Percentiles rank a stretch among this genome's conserved stretches.
phyloP scores from a whole-genome alignment of 805 yeast genomes.

The Suhomyces xylopsoci region DNA sequence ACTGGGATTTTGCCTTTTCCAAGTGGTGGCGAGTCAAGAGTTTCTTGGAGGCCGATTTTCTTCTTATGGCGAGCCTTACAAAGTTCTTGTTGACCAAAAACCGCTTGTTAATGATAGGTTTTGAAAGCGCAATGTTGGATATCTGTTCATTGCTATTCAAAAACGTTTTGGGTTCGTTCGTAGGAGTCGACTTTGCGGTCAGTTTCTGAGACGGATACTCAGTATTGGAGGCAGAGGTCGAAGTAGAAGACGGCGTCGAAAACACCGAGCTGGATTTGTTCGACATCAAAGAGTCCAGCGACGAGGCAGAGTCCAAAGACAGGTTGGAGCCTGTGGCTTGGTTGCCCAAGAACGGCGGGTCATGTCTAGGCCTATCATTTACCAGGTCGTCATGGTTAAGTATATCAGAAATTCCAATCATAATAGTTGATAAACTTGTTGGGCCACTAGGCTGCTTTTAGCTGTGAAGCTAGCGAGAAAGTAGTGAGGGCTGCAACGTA shows the following conservation, averaged over 20 bases:
- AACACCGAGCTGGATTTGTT: neutral
- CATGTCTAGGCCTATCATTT: neutral
- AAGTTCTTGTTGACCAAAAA: constrained; percentile 7
- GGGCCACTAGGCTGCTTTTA: neutral
- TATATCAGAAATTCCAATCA: constrained; percentile 19
- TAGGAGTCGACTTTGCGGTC: neutral
- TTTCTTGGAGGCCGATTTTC: constrained; percentile 24
- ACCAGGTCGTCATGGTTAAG: constrained; percentile 12
- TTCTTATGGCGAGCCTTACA: constrained; percentile 27
- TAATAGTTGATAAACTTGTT: neutral
- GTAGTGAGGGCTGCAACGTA: neutral
- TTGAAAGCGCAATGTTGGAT: constrained; percentile 2
- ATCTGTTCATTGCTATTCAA: neutral
- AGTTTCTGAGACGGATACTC: neutral
- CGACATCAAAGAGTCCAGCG: neutral
- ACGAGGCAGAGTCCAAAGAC: neutral
- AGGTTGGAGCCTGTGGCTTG: neutral
- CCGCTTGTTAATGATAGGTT: constrained; percentile 12
- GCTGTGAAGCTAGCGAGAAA: neutral
- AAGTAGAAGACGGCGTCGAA: neutral
- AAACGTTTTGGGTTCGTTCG: neutral
- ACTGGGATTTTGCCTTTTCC: neutral
- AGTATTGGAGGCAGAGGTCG: neutral
- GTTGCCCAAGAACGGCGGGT: neutral
- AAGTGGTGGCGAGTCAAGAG: neutral